phyloP scores from a whole-genome alignment of 1,139 yeast genomes.

The Suhomyces terraborum region DNA sequence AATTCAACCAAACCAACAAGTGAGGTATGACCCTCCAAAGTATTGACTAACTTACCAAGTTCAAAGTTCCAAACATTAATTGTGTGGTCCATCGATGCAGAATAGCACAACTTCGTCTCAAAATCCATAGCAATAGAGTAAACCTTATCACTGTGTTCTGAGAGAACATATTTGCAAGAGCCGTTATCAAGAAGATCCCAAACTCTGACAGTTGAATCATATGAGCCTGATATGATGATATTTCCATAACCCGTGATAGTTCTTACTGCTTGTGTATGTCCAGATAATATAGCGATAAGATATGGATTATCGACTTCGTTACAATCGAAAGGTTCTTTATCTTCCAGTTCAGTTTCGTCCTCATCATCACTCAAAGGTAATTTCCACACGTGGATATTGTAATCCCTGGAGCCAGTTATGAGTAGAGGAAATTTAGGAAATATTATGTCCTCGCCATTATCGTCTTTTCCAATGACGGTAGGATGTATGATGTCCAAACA shows the following conservation, averaged over 20 bases:
- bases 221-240: slow-evolving; percentile 84
- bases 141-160: slow-evolving; percentile 85
- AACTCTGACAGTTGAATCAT: slow-evolving; percentile 86
- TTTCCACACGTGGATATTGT: slow-evolving; percentile 86
- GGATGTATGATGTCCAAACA: slow-evolving; percentile 85
- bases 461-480: slow-evolving; percentile 56
- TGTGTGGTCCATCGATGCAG: slow-evolving; percentile 90
- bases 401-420: slow-evolving; percentile 90
- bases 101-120: slow-evolving; percentile 74
- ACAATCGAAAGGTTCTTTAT: slow-evolving; percentile 32
- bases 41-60: slow-evolving; percentile 65
- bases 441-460: slow-evolving; percentile 62
- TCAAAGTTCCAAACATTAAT: slow-evolving; percentile 89
- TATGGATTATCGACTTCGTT: slow-evolving; percentile 60
- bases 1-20: slow-evolving; percentile 85
- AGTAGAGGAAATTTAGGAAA: slow-evolving; percentile 65
- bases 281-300: slow-evolving; percentile 72
- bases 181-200: slow-evolving; percentile 82
- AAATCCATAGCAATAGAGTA: slow-evolving; percentile 85
- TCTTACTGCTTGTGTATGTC: slow-evolving; percentile 87
- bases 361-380: slow-evolving; percentile 60
- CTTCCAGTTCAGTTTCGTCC: slow-evolving; percentile 22
- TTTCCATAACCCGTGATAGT: slow-evolving; percentile 87
- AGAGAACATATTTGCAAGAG: slow-evolving; percentile 67
- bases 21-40: slow-evolving; percentile 83